Conservation (phyloP, 129 eudicot genomes). For the Lactuca saligna region DNA sequence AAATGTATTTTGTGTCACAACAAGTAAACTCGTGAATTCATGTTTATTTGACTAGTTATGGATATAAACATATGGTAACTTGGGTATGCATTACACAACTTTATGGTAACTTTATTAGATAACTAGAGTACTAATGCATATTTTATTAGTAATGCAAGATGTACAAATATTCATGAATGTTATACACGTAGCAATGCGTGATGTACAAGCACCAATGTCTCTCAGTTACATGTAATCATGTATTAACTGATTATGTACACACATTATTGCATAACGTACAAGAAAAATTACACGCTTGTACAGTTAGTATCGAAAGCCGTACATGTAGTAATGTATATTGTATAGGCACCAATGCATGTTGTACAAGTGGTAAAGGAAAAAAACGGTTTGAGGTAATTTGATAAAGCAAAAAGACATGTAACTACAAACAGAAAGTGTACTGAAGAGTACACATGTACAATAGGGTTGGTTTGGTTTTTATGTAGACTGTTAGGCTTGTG, state of each 20-base stretch:
- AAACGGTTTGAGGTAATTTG: slow-evolving; percentile 14
- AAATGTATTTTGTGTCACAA: no score
- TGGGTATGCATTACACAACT: no score
- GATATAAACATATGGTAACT: no score
- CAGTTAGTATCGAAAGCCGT: neutral
- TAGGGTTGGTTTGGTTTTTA: slow-evolving; percentile 24
- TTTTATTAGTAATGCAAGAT: neutral
- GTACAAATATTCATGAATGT: neutral
- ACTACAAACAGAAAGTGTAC: slow-evolving; percentile 36
- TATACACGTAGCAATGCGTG: neutral
- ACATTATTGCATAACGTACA: neutral
- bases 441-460: slow-evolving; percentile 32
- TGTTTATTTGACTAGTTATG: no score
- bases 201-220: neutral
- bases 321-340: slow-evolving; percentile 13
- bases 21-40: no score
- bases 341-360: slow-evolving; percentile 11
- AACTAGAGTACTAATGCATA: neutral
- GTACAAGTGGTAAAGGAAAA: slow-evolving; percentile 27
- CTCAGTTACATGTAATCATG: neutral
- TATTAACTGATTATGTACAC: neutral
- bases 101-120: no score
- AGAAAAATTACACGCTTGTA: slow-evolving; percentile 2
- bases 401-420: slow-evolving; percentile 24
- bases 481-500: slow-evolving; percentile 32